Evolutionary conservation across 257 asterid species (phyloP).

Genomic region (Echium plantagineum): DNA sequence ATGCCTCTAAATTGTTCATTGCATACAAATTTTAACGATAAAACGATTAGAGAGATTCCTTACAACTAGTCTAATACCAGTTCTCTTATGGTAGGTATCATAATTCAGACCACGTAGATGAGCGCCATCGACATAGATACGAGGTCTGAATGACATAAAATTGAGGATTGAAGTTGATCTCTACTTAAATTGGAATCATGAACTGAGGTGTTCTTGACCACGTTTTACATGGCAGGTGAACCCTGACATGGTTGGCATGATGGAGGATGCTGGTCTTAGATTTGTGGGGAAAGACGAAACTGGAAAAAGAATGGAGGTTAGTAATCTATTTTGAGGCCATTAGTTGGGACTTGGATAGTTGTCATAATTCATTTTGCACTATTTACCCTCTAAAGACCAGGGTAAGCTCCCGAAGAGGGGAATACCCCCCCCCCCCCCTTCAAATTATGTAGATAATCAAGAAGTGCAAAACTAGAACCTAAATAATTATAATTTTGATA

Average conservation of each 20-base stretch:
- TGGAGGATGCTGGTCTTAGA: constrained; percentile 35
- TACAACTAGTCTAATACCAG: not conserved
- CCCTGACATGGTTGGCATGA: constrained; percentile 31
- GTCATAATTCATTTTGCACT: no score
- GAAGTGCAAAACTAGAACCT: not conserved
- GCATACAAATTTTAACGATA: not conserved
- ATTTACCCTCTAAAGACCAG: not conserved
- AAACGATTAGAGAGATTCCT: not conserved
- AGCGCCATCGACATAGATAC: constrained; percentile 96
- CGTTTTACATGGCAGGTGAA: constrained; percentile 22
- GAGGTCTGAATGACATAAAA: constrained; percentile 39
- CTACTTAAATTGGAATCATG: not conserved
- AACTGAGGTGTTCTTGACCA: not conserved
- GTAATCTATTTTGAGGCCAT: not conserved
- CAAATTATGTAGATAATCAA: not conserved
- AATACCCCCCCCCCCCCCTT: not conserved
- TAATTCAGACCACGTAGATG: constrained; percentile 47
- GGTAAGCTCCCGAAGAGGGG: not conserved
- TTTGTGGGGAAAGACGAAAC: constrained; percentile 43
- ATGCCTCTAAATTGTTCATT: constrained; percentile 7
- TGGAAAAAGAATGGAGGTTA: constrained; percentile 39
- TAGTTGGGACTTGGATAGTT: no score
- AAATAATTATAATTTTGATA: not conserved
- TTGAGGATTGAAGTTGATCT: not conserved
- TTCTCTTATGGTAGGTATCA: constrained; percentile 37